Evolutionary conservation across 2,329 filamentous ascomycete genomes (phyloP).

Genomic region (Proliferodiscus dingleyae): DNA sequence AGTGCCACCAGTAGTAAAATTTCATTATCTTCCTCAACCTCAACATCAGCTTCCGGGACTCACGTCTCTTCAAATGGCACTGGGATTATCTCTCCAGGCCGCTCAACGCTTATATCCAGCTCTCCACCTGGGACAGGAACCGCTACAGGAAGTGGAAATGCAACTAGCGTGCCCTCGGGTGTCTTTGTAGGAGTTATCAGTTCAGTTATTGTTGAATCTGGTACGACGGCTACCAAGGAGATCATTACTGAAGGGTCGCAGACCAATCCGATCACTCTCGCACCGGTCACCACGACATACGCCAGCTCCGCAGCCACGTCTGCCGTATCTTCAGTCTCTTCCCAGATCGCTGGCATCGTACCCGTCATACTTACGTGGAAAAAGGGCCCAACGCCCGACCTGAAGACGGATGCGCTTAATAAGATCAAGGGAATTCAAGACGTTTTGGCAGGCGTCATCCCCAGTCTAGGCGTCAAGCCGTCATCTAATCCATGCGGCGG

Average conservation of each 20-base stretch:
- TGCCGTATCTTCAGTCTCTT: conserved; percentile 1
- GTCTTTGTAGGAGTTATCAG: neutral
- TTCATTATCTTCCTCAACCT: neutral
- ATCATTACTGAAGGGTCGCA: neutral
- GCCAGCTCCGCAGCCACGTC: neutral
- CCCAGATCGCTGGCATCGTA: neutral
- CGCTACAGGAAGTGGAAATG: conserved; percentile 1
- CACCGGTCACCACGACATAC: conserved; percentile 1
- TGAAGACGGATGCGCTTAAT: conserved; percentile 1
- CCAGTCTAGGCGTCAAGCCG: neutral
- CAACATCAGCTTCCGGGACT: neutral
- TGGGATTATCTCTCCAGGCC: neutral
- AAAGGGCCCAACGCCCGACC: neutral
- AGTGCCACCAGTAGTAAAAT: neutral
- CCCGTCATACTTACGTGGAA: neutral
- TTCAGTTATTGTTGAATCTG: conserved; percentile 1
- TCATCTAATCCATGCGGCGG: neutral
- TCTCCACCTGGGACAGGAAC: neutral
- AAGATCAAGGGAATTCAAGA: neutral
- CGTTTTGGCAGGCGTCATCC: neutral
- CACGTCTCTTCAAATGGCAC: neutral
- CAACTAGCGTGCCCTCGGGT: neutral
- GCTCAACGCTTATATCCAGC: neutral
- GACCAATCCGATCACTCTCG: neutral
- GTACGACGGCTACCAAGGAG: neutral